A percentile compares a stretch with the other conserved stretches of the same genome.
phyloP scores from a whole-genome alignment of 805 yeast species.

The Wickerhamiella dianesei region DNA sequence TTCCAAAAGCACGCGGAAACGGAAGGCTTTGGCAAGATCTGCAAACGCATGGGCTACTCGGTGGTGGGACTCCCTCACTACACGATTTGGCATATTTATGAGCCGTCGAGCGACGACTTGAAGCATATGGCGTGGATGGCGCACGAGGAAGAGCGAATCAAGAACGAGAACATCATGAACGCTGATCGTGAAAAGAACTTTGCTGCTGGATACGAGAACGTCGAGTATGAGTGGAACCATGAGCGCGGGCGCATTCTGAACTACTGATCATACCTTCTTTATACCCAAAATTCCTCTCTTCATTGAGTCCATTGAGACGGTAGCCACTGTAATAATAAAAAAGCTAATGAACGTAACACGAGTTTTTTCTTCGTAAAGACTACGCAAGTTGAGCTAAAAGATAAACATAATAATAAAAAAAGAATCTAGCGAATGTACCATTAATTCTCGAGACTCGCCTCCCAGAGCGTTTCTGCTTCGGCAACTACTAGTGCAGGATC shows the following conservation, averaged over 20 bases:
- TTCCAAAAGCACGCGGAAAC: conserved; percentile 96
- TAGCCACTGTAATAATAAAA: too few species aligned
- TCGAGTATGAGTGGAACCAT: conserved; percentile 53
- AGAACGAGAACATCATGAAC: conserved; percentile 24
- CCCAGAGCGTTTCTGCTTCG: conserved; percentile 7
- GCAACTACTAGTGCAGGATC: conserved; percentile 15
- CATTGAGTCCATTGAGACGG: too few species aligned
- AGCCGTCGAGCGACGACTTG: conserved; percentile 87
- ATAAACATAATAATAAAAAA: too few species aligned
- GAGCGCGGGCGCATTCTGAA: conserved; percentile 58
- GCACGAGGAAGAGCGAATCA: conserved; percentile 29
- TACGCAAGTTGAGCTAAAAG: too few species aligned
- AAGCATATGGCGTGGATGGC: conserved; percentile 45
- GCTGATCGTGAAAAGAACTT: conserved; percentile 35
- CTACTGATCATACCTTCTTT: background rate
- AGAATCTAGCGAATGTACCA: background rate
- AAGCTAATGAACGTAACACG: too few species aligned
- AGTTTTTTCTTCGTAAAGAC: too few species aligned
- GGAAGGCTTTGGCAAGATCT: conserved; percentile 89
- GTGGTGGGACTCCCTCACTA: conserved; percentile 93
- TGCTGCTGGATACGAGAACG: conserved; percentile 67
- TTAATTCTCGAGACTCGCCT: background rate
- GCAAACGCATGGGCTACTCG: conserved; percentile 72
- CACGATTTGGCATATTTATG: conserved; percentile 94
- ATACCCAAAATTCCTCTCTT: background rate